Evolutionary conservation across 1,139 yeast genomes (phyloP), one percentile per base, ranked within the genome.

Genomic region (Kodamaea anthophila): DNA sequence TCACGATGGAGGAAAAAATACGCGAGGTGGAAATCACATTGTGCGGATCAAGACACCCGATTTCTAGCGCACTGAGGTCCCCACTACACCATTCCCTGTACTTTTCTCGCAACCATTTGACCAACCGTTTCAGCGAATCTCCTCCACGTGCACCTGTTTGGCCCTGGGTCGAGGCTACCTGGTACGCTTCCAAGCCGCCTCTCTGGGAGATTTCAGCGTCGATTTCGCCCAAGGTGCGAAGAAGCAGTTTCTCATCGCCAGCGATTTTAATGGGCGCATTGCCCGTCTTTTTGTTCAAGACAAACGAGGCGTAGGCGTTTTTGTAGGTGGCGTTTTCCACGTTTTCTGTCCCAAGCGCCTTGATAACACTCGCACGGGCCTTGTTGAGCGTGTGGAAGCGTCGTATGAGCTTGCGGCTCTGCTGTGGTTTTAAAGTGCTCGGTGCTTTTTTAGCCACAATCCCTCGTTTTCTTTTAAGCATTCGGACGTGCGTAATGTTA

Each of bases 111-210:
- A 85, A 51, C 96, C 96, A 87, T 34, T 73, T 70, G 3, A 84
- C 65, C 26, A 86, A 55, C 36, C 73, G 60, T 42, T 80, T 83
- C 1, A 95, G 86, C 0, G 96, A 84, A 51, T 88, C 97, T 2
- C 96, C 95, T 1, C 97, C 97, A 38, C 97, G 57, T 27, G 68
- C 67, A 1, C 57, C 55, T 36, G 75, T 74, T 46, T 88, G 97
- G 0, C 97, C 97, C 29, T 78, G 74, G 1, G 83, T 73, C 1
- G 96, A 85, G 0, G 97, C 97, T n/a, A 68, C 59, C 46, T 88
- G 97, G 50, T 88, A 88, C 5, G 74, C 70, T 35, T 73, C 65
- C 3, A 85, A 51, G 0, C 94, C 94, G 2, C 94, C 94, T 30
- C 76, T 59, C 30, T 57, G 65, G 7, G 60, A 58, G 3, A 78